A percentile compares a stretch with the other conserved stretches of the same genome.
Evolutionary conservation across 2,329 filamentous ascomycete genomes (phyloP).

Genomic region (Beauveria caledonica): DNA sequence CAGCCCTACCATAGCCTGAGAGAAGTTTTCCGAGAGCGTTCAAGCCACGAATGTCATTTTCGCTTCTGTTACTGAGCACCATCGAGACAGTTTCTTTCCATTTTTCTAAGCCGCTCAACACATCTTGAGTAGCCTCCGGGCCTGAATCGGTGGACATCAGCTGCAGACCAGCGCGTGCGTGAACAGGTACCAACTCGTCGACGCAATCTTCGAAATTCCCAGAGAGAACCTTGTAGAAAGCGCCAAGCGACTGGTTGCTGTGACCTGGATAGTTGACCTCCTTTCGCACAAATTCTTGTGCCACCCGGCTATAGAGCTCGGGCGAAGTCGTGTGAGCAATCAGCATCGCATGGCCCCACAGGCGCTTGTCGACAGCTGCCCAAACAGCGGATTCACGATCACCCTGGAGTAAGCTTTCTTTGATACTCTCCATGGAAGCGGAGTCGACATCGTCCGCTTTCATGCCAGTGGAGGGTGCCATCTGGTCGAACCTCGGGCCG

Average conservation of each 20-base stretch:
- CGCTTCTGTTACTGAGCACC: constrained; percentile 79
- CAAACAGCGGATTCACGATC: constrained; percentile 88
- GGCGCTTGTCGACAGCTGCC: constrained; percentile 82
- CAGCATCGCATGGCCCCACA: constrained; percentile 96
- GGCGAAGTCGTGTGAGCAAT: constrained; percentile 71
- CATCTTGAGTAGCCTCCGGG: constrained; percentile 56
- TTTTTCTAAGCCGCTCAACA: constrained; percentile 77
- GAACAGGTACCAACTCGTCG: constrained; percentile 88
- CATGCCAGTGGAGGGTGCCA: constrained; percentile 27
- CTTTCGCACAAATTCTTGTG: constrained; percentile 90
- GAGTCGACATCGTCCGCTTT: constrained; percentile 62
- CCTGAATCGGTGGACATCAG: constrained; percentile 71
- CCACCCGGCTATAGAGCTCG: constrained; percentile 84
- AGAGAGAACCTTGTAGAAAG: constrained; percentile 87
- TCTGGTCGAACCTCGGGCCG: constrained; percentile 18
- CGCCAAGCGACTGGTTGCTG: constrained; percentile 79
- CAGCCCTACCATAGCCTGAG: constrained; percentile 74
- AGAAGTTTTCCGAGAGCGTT: constrained; percentile 75
- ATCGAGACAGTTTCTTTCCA: constrained; percentile 88
- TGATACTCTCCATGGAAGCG: constrained; percentile 61
- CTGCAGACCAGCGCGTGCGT: constrained; percentile 84
- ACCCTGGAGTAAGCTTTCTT: constrained; percentile 65
- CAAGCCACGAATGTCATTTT: constrained; percentile 69
- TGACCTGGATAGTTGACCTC: constrained; percentile 78
- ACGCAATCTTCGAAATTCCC: constrained; percentile 92